Base-by-base conservation (phyloP, 1,139 yeast genomes). In the Yamadazyma dendronema region DNA sequence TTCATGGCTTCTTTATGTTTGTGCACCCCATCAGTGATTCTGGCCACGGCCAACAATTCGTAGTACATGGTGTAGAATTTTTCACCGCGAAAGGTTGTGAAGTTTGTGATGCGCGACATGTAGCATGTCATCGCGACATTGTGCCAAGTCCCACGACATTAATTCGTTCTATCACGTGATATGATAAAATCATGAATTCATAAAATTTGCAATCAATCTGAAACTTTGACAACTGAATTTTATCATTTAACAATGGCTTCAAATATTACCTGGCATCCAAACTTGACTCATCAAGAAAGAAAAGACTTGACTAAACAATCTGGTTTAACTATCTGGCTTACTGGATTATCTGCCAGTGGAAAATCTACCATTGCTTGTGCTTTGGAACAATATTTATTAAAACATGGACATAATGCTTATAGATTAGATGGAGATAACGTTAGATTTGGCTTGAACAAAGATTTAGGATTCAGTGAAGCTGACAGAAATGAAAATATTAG, bases 291-390 rank as follows among this genome's bases (percentile, higher is more conserved):
- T 62, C 79, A 72, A 16, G 96, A 90, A 65, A 84, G 97, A 54
- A 62, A 77, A 33, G 64, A 59, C 19, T 67, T 86, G 42, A 79
- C 88, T 48, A 81, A 82, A 44, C 97, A 90, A 67, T 75, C 75
- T 44, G 97, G 97, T 35, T 83, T 86, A 42, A 90, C 97, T 17
- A 73, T 90, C 30, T 90, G 97, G 97, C 74, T 90, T 52, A 90
- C 97, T 9, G 97, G 97, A 3, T 74, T 90, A 48, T 85, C 95
- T 43, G 97, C 97, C 6, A 84, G 95, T 38, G 97, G 97, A 43
- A 90, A 90, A 62, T 82, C 92, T 53, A 90, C 97, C 38, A 85
- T 90, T 57, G 97, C 97, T 2, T 86, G 96, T 60, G 97, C 96
- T 5, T 74, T 90, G 42, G 97, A 90, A 62, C 94, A 86, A 64